Conservation (phyloP, 1,284 basidiomycete species). For the Coniferiporia sulphurascens region DNA sequence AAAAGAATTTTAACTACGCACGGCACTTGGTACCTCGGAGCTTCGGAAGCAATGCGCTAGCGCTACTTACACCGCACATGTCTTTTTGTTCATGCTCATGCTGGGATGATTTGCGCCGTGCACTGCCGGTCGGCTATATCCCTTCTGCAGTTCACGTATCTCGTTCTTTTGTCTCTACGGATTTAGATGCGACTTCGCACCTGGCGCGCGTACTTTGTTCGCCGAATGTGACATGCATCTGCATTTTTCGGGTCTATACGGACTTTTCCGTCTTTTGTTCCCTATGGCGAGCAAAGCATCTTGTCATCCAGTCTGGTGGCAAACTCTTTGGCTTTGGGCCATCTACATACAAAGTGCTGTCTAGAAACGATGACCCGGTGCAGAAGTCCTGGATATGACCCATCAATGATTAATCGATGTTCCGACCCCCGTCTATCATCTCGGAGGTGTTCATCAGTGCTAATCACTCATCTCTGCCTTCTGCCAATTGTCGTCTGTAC, state of each 20-base stretch:
- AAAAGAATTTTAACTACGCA: neutral
- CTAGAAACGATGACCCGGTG: too few relatives aligned
- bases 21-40: neutral
- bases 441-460: neutral
- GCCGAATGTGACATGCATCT: too few relatives aligned
- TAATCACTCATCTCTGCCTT: neutral
- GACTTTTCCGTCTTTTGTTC: too few relatives aligned
- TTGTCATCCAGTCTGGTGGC: too few relatives aligned
- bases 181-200: neutral
- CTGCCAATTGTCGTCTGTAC: neutral
- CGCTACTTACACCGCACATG: neutral
- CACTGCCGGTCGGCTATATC: neutral
- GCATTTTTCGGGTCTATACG: too few relatives aligned
- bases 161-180: neutral
- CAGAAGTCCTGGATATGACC: too few relatives aligned
- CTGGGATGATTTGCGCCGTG: neutral
- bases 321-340: too few relatives aligned
- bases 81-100: neutral
- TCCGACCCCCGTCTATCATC: neutral
- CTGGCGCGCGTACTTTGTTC: too few relatives aligned
- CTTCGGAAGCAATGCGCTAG: neutral
- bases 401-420: neutral
- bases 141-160: neutral
- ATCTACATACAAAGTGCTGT: too few relatives aligned
- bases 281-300: too few relatives aligned